Conservation (phyloP, 257 asterid genomes). For the Solanum sitiens region DNA sequence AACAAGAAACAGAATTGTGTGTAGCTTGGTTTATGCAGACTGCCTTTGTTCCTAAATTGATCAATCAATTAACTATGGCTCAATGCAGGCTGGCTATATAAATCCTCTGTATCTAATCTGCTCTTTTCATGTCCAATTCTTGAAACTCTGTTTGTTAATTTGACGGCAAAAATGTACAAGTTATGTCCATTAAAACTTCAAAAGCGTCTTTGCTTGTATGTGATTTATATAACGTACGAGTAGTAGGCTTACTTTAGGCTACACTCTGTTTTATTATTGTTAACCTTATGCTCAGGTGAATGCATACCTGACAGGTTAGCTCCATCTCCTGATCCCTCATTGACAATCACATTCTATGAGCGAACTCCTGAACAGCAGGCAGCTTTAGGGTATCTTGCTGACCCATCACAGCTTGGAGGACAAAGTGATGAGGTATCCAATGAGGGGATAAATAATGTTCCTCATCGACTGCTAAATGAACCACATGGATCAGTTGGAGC, state of each 20-base stretch:
- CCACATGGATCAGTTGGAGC: constrained; percentile 97
- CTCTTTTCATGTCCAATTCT: not conserved
- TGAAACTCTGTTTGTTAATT: not conserved
- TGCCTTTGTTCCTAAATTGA: not conserved
- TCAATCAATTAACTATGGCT: not conserved
- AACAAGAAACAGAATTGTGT: not conserved
- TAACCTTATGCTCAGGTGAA: not conserved
- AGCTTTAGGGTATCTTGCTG: constrained; percentile 59
- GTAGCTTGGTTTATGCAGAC: not conserved
- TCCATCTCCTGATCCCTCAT: constrained; percentile 78
- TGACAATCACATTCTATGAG: constrained; percentile 72
- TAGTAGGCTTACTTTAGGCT: not conserved
- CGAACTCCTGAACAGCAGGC: constrained; percentile 87
- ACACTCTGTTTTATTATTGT: not conserved
- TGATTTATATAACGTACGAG: not conserved
- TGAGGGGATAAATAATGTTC: constrained; percentile 14
- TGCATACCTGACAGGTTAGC: constrained; percentile 40
- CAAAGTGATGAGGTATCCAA: constrained; percentile 18
- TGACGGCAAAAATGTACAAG: not conserved
- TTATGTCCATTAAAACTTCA: not conserved
- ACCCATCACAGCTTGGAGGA: constrained; percentile 36
- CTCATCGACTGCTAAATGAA: constrained; percentile 26
- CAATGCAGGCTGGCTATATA: not conserved
- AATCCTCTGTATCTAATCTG: not conserved
- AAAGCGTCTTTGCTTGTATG: not conserved